Evolutionary conservation across 345 rosid species (phyloP), one percentile per base, ranked within the genome.

Genomic region (Brassica juncea): DNA sequence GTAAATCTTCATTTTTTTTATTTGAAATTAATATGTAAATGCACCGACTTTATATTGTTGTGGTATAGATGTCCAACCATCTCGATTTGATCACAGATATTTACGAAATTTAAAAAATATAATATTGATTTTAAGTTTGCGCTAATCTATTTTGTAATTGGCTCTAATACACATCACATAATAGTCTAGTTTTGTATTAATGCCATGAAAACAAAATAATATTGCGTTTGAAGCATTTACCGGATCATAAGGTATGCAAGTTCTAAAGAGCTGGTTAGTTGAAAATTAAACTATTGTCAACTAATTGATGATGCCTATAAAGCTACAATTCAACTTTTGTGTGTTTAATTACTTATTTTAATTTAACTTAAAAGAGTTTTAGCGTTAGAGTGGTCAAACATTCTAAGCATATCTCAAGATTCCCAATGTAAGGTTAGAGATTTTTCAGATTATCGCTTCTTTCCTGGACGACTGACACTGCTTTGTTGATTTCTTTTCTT

Each of bases 1-100:
- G 16, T 89, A 68, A 82, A 28, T 23, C 30, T 6, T 79, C 7
- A n/a, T 72, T 57, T 65, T 8, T 57, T 65, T 4, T 67, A 54
- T 7, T 35, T 12, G 11, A 42, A 42, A 42, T 4, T 42, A 42
- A 9, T 42, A 42, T 63, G 81, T 63, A 35, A 15, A 70, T 77
- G 62, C 4, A 63, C 66, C 25, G n/a, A 70, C 63, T 12, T 72
- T 72, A 12, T 52, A 25, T 28, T 42, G 70, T 63, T 73, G 42
- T 61, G 39, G 76, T 25, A 39, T 71, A 11, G 57, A 21, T 71
- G 66, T 54, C 49, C 64, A 57, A 55, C 64, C 28, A 4, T 32
- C 21, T 71, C 6, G 58, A 60, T 72, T 61, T 27, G 37, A 62
- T 30, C 32, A 58, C 32, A 2, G 28, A 42, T 57, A 61, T 39